Conservation (phyloP, 495 filamentous ascomycete genomes). For the Penicillium coffeae region DNA sequence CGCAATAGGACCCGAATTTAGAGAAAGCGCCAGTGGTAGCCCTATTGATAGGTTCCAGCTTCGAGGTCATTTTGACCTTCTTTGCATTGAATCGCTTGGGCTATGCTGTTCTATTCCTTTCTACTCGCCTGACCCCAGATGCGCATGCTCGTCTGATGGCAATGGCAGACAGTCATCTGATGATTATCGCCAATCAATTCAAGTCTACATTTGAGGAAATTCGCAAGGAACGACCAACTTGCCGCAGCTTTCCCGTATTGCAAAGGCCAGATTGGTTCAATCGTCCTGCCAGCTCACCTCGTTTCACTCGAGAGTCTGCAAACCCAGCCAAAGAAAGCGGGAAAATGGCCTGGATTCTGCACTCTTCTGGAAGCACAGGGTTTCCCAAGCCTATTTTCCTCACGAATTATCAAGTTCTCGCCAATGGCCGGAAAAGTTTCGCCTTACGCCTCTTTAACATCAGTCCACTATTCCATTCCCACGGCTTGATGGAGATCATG, state of each 20-base stretch:
- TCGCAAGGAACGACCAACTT: constrained; percentile 8
- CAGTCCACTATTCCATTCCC: constrained; percentile 52
- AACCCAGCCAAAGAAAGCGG: constrained; percentile 24
- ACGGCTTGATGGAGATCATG: constrained; percentile 40
- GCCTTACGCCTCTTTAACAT: constrained; percentile 42
- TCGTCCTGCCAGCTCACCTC: constrained; percentile 5
- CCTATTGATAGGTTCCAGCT: constrained; percentile 47
- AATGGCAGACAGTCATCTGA: constrained; percentile 38
- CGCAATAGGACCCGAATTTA: constrained; percentile 12
- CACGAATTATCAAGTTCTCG: constrained; percentile 34
- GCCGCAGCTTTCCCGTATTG: constrained; percentile 7
- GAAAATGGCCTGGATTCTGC: constrained; percentile 48
- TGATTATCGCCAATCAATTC: constrained; percentile 25
- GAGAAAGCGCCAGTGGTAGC: constrained; percentile 40
- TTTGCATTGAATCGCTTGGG: constrained; percentile 55
- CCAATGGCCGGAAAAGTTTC: constrained; percentile 32
- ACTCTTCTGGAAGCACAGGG: constrained; percentile 57
- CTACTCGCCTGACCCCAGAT: constrained; percentile 48
- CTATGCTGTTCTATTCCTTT: constrained; percentile 52
- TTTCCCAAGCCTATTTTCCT: constrained; percentile 53
- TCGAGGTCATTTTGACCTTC: constrained; percentile 52
- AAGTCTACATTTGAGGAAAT: constrained; percentile 20
- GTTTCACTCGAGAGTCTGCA: constrained; percentile 11
- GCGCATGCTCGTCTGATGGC: constrained; percentile 48
- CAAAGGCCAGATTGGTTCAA: constrained; percentile 21